Percentiles rank a stretch among this genome's conserved stretches.
Conservation (phyloP, 2,329 filamentous ascomycete species). For the Magnaporthiopsis incrustans region DNA sequence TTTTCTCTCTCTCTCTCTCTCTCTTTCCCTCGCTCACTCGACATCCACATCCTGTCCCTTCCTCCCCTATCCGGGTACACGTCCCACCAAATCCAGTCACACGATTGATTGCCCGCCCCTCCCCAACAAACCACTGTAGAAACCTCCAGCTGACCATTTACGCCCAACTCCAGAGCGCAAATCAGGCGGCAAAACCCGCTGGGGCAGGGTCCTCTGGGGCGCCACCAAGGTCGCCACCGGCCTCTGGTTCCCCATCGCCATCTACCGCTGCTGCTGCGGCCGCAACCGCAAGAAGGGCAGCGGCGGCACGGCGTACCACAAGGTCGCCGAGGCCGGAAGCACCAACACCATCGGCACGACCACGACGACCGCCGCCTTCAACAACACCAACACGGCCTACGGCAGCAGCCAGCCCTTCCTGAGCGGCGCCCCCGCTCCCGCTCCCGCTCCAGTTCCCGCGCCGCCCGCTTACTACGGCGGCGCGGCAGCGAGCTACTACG, state of each 20-base stretch:
- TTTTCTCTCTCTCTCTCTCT: too few species aligned
- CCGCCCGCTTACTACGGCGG: neutral
- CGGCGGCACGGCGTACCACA: neutral
- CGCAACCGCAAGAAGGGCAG: neutral
- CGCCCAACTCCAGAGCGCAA: neutral
- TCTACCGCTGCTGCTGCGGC: constrained; percentile 1
- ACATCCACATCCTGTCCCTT: too few species aligned
- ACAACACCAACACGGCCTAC: neutral
- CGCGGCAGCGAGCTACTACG: constrained; percentile 2
- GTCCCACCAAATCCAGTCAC: neutral
- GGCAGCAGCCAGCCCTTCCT: neutral
- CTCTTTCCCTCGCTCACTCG: too few species aligned
- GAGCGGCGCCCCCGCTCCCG: neutral
- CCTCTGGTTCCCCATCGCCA: constrained; percentile 3
- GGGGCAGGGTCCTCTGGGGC: constrained; percentile 1
- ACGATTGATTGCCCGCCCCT: too few species aligned
- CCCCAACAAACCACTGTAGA: too few species aligned
- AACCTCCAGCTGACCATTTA: neutral
- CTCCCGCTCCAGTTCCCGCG: neutral
- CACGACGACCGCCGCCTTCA: too few species aligned
- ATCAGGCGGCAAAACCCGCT: neutral
- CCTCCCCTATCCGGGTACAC: neutral
- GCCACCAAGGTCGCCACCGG: neutral
- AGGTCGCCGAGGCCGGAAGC: neutral
- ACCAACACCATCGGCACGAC: neutral